These are phyloP conservation scores for Trapa bicornis DNA, from an alignment of 345 rosid genomes.

Conservation along the genomic window DNA sequence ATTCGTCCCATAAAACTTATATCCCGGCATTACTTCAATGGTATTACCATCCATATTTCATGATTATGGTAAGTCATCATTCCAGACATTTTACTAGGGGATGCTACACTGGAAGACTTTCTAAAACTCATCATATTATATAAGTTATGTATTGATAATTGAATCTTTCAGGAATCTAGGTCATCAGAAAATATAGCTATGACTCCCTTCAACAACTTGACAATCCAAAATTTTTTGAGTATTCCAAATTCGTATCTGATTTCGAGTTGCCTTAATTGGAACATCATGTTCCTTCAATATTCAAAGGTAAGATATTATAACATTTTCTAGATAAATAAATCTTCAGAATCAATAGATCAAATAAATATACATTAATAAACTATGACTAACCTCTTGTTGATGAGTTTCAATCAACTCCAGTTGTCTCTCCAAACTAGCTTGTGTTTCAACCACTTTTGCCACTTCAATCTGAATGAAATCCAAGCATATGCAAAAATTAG, in stretches of 20 bases:
- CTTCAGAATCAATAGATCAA: neutral
- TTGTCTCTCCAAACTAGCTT: conserved; percentile 66
- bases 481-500: neutral
- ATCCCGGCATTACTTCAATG: neutral
- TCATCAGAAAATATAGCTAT: neutral
- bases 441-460: conserved; percentile 94
- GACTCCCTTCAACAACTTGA: neutral
- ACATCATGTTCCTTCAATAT: neutral
- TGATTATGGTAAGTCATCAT: neutral
- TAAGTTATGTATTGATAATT: no score
- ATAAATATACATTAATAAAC: neutral
- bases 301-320: neutral
- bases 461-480: conserved; percentile 57
- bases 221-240: neutral
- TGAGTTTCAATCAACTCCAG: conserved; percentile 94
- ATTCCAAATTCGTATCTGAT: neutral
- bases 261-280: neutral
- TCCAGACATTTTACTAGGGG: neutral
- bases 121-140: neutral
- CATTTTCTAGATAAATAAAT: neutral
- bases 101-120: neutral
- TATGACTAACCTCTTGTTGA: conserved; percentile 67
- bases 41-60: neutral
- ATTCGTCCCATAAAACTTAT: neutral
- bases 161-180: neutral